These are phyloP conservation scores for Nicotiana knightiana DNA, from an alignment of 257 asterid species.

Conservation along the genomic window DNA sequence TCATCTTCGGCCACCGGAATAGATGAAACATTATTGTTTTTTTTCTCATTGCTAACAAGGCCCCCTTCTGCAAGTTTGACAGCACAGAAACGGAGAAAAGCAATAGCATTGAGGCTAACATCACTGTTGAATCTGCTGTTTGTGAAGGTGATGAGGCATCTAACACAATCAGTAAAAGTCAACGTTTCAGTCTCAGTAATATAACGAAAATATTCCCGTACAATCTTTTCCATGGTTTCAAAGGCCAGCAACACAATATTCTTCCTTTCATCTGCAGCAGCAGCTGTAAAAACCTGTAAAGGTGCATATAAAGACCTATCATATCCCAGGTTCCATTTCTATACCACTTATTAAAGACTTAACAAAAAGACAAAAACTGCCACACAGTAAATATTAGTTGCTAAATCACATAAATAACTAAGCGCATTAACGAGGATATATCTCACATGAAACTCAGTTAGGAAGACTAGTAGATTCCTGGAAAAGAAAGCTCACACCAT, in stretches of 20 bases:
- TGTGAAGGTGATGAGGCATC: conserved; percentile 93
- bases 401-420: background rate
- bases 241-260: conserved; percentile 90
- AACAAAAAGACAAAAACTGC: background rate
- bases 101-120: conserved; percentile 97
- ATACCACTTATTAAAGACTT: background rate
- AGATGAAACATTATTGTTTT: conserved; percentile 39
- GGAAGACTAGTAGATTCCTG: background rate
- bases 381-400: background rate
- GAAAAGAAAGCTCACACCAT: background rate
- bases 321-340: conserved; percentile 1
- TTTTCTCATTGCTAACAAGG: conserved; percentile 62
- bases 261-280: conserved; percentile 98
- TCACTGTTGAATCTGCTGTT: conserved; percentile 91
- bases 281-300: conserved; percentile 86
- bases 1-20: conserved; percentile 26
- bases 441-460: background rate
- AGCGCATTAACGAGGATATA: background rate
- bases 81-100: conserved; percentile 98
- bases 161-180: conserved; percentile 91
- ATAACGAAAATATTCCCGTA: conserved; percentile 90
- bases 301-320: background rate
- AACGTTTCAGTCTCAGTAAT: conserved; percentile 88
- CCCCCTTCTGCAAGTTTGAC: conserved; percentile 98
- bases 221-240: conserved; percentile 97